Base-by-base conservation (phyloP, 2,329 filamentous ascomycete genomes). In the Diaporthe sp. region DNA sequence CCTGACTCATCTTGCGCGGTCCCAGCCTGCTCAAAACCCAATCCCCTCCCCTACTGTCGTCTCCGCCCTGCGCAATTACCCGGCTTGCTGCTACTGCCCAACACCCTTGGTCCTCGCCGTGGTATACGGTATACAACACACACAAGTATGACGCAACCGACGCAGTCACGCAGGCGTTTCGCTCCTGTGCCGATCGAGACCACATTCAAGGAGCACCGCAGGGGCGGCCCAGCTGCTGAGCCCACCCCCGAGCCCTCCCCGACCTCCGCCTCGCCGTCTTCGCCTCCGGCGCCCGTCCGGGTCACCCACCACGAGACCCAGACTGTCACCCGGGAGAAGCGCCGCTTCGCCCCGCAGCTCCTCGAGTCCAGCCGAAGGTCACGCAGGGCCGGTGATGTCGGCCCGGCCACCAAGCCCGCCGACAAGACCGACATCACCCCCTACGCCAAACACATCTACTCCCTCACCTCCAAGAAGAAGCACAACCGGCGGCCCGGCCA, bases 341-440 rank as follows among this genome's bases (percentile, higher is more conserved):
- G 88, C 77, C 85, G 86, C 76, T 98, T 97, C 82, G 89, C 92
- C 42, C 95, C 95, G 17, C 93, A 96, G 80, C 87, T 98, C 73
- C 92, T 98, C 77, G 95, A 96, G 83, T 96, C 94, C 3, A 93
- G 93, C 5, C 91, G 92, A 79, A 89, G 95, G 72, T 92, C 92
- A 46, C 91, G 93, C 77, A 92, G 92, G 80, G 89, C 89, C 22
- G 92, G 92, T 28, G 93, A 95, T 79, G 83, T 88, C 1, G 88
- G 88, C 8, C 91, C 92, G 28, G 90, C 92, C 42, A 90, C 92
- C 31, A 88, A 87, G 72, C 91, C 90, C 15, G 89, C 89, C 75
- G 92, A 94, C 84, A 94, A 93, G 85, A 95, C 94, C 49, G 93
- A 95, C 81, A 92, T 92, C 73, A 91, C 90, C 0, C 91, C 91